Conservation (phyloP, 2,329 filamentous ascomycete genomes). For the Penicillium nordicum region DNA sequence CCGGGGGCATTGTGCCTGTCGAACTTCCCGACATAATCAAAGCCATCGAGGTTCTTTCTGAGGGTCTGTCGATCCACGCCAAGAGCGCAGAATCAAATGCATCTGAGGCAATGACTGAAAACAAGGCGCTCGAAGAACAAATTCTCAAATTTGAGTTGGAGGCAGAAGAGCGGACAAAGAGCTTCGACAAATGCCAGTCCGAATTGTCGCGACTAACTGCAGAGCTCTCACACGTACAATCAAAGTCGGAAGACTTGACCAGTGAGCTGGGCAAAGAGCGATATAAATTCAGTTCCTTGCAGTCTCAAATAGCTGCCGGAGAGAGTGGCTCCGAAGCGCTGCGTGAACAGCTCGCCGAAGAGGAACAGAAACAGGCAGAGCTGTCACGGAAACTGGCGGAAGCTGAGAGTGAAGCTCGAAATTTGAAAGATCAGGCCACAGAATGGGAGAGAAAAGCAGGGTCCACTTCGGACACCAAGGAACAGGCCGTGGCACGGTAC, state of each 20-base stretch:
- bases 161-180: slow-evolving; percentile 53
- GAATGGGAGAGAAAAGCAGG: slow-evolving; percentile 61
- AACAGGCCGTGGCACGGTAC: slow-evolving; percentile 52
- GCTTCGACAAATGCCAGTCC: slow-evolving; percentile 52
- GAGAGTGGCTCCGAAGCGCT: slow-evolving; percentile 79
- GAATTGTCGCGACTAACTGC: slow-evolving; percentile 54
- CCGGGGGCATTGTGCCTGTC: slow-evolving; percentile 51
- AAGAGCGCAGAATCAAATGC: slow-evolving; percentile 59
- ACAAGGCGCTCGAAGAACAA: slow-evolving; percentile 57
- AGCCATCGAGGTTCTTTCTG: slow-evolving; percentile 56
- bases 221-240: slow-evolving; percentile 48
- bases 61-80: slow-evolving; percentile 59
- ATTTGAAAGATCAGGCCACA: slow-evolving; percentile 71
- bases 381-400: slow-evolving; percentile 69
- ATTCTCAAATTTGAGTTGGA: slow-evolving; percentile 57
- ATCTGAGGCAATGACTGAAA: slow-evolving; percentile 60
- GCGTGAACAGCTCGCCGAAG: slow-evolving; percentile 69
- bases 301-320: slow-evolving; percentile 71
- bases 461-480: slow-evolving; percentile 30
- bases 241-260: slow-evolving; percentile 46
- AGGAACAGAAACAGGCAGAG: slow-evolving; percentile 66
- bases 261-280: slow-evolving; percentile 63
- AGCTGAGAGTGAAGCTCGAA: slow-evolving; percentile 70
- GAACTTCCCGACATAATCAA: slow-evolving; percentile 60
- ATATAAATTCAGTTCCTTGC: slow-evolving; percentile 64